Evolutionary conservation across 139 green algal species (phyloP), one percentile per base, ranked within the genome.

Genomic region (Chlamydomonas sphaeroides): DNA sequence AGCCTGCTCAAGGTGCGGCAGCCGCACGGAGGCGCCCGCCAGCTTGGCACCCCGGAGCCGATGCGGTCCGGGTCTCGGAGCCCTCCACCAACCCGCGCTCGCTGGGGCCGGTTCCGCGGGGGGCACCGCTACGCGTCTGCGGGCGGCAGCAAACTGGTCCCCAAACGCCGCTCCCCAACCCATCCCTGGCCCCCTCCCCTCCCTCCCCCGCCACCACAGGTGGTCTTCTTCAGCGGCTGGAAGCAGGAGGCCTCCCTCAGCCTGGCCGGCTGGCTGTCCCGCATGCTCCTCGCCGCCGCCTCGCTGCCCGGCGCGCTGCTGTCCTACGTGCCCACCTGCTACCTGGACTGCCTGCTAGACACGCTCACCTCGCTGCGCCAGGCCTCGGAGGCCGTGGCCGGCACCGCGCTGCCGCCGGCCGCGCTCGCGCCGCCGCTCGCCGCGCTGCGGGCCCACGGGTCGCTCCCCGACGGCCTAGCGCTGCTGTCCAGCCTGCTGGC

Each of bases 281-380:
- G 59, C 56, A 38, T 67, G 57, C 59, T 79, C 8, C 75, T 5
- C 36, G 87, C 71, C 69, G 72, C 84, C 59, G 86, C 65, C 91
- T 33, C 59, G 15, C 65, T 76, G 25, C 59, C 79, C 26, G 45
- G 69, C 39, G 65, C 67, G 26, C 86, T 94, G 63, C 86, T 95
- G 51, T 63, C 78, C 0, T 94, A 92, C 66, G 81, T 93, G 30
- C 89, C 88, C 28, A 79, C 80, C n/a, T 76, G 73, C 67, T 90
- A 90, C 81, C 67, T 89, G 26, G 86, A 90, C 41, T 70, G 87
- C 36, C 33, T 88, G 18, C 48, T 88, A 26, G 74, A 80, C 57
- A 49, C n/a, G 2, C 20, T 80, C 23, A 71, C 74, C 30, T 62
- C 39, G 1, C 18, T 80, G n/a, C 74, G 74, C 1, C 41, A 70